phyloP scores from a whole-genome alignment of 306 rosid species.

The Cicer chorassanicum region DNA sequence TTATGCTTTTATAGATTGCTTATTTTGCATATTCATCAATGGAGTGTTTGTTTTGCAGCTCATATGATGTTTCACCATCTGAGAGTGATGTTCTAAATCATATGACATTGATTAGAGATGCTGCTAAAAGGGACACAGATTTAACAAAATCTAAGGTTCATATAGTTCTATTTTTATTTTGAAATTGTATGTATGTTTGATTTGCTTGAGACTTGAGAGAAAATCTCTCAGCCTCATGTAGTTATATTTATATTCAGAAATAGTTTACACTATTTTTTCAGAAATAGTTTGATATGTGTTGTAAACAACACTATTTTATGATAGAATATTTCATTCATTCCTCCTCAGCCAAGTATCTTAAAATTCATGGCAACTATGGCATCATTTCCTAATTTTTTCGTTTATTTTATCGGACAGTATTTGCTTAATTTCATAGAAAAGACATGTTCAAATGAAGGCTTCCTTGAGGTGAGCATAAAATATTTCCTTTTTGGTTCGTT shows the following conservation, averaged over 20 bases:
- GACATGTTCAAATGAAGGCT: constrained; percentile 37
- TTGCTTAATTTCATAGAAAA: constrained; percentile 43
- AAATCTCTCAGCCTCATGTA: constrained; percentile 3
- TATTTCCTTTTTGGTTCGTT: constrained; percentile 1
- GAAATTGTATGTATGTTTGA: neutral
- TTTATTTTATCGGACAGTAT: constrained; percentile 45
- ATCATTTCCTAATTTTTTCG: neutral
- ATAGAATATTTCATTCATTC: neutral
- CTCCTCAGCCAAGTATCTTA: constrained; percentile 8
- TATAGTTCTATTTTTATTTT: constrained; percentile 3
- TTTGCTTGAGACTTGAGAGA: constrained; percentile 18
- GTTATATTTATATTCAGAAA: neutral
- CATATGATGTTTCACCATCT: constrained; percentile 52
- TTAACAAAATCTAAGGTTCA: constrained; percentile 60
- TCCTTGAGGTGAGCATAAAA: constrained; percentile 46
- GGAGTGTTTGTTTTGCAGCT: constrained; percentile 50
- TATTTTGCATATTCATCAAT: constrained; percentile 18
- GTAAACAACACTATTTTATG: neutral
- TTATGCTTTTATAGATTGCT: constrained; percentile 16
- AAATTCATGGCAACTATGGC: constrained; percentile 16
- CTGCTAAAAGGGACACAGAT: constrained; percentile 51
- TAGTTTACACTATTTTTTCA: neutral
- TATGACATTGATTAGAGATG: constrained; percentile 54
- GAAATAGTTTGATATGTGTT: neutral
- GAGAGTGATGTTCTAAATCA: constrained; percentile 53